Conservation (phyloP, 1,139 yeast species). For the Lodderomyces elongisporus region DNA sequence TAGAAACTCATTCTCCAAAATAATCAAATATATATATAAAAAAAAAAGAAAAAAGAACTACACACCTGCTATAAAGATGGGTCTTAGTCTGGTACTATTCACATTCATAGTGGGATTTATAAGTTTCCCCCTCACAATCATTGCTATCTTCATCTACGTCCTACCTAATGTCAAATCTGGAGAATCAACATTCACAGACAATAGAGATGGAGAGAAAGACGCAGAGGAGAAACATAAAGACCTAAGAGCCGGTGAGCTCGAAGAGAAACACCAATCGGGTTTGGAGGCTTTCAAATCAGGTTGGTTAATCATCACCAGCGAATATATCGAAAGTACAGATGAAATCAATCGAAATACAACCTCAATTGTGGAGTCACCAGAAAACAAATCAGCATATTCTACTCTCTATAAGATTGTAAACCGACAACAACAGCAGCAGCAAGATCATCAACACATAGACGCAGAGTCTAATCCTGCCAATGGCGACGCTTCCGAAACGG, state of each 20-base stretch:
- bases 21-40: too few relatives aligned
- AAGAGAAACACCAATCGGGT: constrained; percentile 56
- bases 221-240: constrained; percentile 14
- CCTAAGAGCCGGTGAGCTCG: constrained; percentile 56
- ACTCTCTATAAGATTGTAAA: constrained; percentile 53
- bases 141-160: constrained; percentile 31
- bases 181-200: neutral
- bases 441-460: constrained; percentile 8
- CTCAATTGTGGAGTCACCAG: constrained; percentile 33
- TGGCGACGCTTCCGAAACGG: constrained; percentile 1
- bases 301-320: constrained; percentile 80
- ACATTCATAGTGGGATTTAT: constrained; percentile 68
- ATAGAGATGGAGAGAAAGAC: constrained; percentile 6
- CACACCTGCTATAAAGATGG: constrained; percentile 4
- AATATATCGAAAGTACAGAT: constrained; percentile 51
- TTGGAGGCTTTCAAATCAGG: constrained; percentile 66
- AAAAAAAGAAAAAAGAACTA: too few relatives aligned
- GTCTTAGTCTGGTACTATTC: constrained; percentile 6
- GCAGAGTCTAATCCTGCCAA: constrained; percentile 1
- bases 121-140: constrained; percentile 62
- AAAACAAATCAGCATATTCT: constrained; percentile 53
- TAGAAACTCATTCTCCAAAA: too few relatives aligned
- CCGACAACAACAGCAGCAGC: constrained; percentile 6
- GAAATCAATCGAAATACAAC: constrained; percentile 31
- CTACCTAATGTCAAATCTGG: constrained; percentile 21